Evolutionary conservation across 768 basidiomycete genomes (phyloP).

Genomic region (Rhodocollybia butyracea): DNA sequence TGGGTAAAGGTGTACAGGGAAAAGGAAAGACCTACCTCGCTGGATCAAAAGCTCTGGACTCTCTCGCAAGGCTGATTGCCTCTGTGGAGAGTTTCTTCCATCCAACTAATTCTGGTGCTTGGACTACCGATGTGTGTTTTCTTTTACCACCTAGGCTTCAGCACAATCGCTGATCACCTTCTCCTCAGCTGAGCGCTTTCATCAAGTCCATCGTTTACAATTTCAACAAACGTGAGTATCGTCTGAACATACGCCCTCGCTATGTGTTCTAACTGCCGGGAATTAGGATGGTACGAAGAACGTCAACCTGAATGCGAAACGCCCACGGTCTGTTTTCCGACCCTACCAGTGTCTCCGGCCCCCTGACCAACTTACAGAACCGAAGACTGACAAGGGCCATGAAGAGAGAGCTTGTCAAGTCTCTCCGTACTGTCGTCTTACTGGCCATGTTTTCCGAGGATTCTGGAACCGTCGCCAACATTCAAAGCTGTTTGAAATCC

Average conservation of each 20-base stretch:
- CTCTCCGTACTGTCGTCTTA: conserved; percentile 75
- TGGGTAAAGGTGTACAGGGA: conserved; percentile 41
- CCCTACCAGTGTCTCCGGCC: background rate
- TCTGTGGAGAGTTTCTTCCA: conserved; percentile 91
- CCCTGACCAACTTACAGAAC: conserved; percentile 34
- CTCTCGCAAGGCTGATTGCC: conserved; percentile 79
- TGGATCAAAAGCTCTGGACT: conserved; percentile 82
- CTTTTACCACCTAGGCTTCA: conserved; percentile 10
- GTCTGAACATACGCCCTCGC: background rate
- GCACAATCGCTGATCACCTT: conserved; percentile 6
- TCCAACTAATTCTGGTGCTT: conserved; percentile 81
- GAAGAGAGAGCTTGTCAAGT: conserved; percentile 82
- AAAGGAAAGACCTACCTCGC: conserved; percentile 63
- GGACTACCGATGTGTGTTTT: conserved; percentile 67
- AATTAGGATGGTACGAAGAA: conserved; percentile 74
- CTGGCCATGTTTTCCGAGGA: conserved; percentile 92
- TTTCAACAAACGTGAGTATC: conserved; percentile 69
- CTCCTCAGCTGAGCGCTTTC: conserved; percentile 69
- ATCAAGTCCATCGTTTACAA: conserved; percentile 81
- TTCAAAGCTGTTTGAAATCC: conserved; percentile 77
- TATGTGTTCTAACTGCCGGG: background rate
- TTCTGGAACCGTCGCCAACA: conserved; percentile 65
- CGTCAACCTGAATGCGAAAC: conserved; percentile 77
- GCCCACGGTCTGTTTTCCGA: conserved; percentile 42
- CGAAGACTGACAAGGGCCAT: conserved; percentile 76